Evolutionary conservation across 306 rosid genomes (phyloP).

Genomic region (Carpinus fangiana): DNA sequence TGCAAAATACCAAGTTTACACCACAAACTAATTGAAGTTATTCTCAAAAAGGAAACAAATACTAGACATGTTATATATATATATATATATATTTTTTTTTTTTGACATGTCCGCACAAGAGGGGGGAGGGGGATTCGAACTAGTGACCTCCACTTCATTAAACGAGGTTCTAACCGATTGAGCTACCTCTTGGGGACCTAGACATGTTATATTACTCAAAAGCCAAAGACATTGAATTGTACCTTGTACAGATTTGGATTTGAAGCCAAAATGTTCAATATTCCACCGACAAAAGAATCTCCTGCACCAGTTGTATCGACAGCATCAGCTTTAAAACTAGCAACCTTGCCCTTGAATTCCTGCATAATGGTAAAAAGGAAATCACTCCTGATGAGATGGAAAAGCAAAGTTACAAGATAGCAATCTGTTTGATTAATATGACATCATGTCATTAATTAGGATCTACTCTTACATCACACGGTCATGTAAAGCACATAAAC

Average conservation of each 20-base stretch:
- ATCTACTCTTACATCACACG: too few relatives aligned
- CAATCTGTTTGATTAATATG: not conserved
- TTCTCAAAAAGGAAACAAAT: too few relatives aligned
- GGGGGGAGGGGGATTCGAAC: too few relatives aligned
- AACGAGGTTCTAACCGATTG: too few relatives aligned
- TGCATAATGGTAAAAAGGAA: not conserved
- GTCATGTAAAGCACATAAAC: not conserved
- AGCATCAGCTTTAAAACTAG: slow-evolving; percentile 30
- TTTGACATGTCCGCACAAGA: too few relatives aligned
- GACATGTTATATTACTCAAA: not conserved
- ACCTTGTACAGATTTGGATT: slow-evolving; percentile 29
- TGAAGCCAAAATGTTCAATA: slow-evolving; percentile 36
- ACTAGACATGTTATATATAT: too few relatives aligned
- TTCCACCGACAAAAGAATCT: slow-evolving; percentile 32
- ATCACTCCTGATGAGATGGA: not conserved
- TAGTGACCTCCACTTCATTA: too few relatives aligned
- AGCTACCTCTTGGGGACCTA: too few relatives aligned
- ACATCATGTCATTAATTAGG: not conserved
- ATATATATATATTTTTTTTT: too few relatives aligned
- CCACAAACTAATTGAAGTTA: too few relatives aligned
- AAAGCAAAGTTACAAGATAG: not conserved
- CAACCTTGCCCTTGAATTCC: slow-evolving; percentile 39
- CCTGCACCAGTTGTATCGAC: slow-evolving; percentile 35
- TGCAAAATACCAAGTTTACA: too few relatives aligned
- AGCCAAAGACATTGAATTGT: slow-evolving; percentile 2